phyloP scores from a whole-genome alignment of 2,329 filamentous ascomycete species.

The Monosporascus cannonballus region DNA sequence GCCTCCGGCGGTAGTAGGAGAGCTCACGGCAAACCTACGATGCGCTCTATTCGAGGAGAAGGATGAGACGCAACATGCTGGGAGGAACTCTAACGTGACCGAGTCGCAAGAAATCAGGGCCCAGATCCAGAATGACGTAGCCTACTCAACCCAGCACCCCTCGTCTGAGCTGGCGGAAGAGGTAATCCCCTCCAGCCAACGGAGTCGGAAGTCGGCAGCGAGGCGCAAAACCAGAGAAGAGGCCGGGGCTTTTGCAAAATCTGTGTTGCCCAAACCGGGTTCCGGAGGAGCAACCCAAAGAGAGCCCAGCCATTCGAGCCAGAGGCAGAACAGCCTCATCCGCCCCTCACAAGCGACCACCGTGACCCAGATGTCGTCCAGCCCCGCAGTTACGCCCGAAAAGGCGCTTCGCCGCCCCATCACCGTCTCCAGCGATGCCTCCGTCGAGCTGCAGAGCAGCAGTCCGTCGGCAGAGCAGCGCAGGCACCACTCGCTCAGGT shows the following conservation, averaged over 20 bases:
- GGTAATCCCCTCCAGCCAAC: constrained; percentile 27
- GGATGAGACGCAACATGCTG: constrained; percentile 12
- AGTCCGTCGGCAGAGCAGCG: constrained; percentile 12
- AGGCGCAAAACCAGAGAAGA: constrained; percentile 1
- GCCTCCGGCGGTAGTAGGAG: constrained; percentile 50
- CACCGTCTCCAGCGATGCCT: constrained; percentile 10
- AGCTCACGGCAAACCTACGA: constrained; percentile 52
- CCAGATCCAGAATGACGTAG: constrained; percentile 42
- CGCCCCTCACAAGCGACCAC: constrained; percentile 39
- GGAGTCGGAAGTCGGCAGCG: constrained; percentile 9
- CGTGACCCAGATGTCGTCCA: constrained; percentile 30
- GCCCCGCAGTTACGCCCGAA: constrained; percentile 23
- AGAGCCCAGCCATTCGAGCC: constrained; percentile 9
- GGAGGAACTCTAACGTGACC: constrained; percentile 21
- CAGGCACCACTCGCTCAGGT: constrained; percentile 21
- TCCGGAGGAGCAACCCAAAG: constrained; percentile 8
- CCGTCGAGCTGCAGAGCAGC: constrained; percentile 7
- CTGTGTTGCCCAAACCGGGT: constrained; percentile 10
- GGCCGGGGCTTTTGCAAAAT: constrained; percentile 10
- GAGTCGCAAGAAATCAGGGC: constrained; percentile 47
- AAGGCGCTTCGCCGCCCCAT: constrained; percentile 18
- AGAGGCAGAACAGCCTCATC: constrained; percentile 13
- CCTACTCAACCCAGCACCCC: constrained; percentile 31
- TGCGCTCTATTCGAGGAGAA: constrained; percentile 39
- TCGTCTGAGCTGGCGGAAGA: constrained; percentile 18